Conservation (phyloP, 129 eudicot genomes). For the Chrysanthemum seticuspe region DNA sequence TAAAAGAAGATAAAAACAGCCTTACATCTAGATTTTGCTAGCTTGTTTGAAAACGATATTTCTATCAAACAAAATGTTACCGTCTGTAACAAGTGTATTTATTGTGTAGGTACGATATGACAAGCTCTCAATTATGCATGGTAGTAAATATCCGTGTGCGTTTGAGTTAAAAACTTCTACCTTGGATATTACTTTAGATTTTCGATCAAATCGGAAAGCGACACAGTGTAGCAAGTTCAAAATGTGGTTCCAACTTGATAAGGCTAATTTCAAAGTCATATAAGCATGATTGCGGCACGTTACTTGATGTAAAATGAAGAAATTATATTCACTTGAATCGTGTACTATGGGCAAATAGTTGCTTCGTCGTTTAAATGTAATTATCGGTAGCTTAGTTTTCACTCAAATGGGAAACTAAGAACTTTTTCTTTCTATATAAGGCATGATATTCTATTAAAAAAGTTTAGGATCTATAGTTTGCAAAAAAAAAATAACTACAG, state of each 20-base stretch:
- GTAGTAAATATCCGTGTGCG: not conserved
- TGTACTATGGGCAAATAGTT: not conserved
- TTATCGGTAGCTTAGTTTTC: not conserved
- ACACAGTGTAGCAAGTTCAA: conserved; percentile 18
- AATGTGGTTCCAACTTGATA: not conserved
- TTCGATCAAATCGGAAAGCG: conserved; percentile 4
- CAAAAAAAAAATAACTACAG: not conserved
- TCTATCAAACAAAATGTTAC: not conserved
- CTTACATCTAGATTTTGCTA: not conserved
- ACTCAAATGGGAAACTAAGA: not conserved
- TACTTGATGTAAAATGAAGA: not conserved
- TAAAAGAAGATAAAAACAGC: not conserved
- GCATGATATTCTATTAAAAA: not conserved
- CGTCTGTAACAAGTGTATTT: not conserved
- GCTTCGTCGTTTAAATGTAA: not conserved
- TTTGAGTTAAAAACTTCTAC: conserved; percentile 10
- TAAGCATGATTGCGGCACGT: conserved; percentile 10
- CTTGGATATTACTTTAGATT: not conserved
- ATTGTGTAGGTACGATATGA: conserved; percentile 4
- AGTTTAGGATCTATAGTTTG: not conserved
- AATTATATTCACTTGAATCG: not conserved
- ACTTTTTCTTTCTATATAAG: not conserved
- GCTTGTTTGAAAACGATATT: not conserved
- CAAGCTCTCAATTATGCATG: conserved; percentile 12
- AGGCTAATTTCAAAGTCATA: conserved; percentile 2